Evolutionary conservation across 2,329 filamentous ascomycete species (phyloP).

Genomic region (Ceratocystis alfenasii): DNA sequence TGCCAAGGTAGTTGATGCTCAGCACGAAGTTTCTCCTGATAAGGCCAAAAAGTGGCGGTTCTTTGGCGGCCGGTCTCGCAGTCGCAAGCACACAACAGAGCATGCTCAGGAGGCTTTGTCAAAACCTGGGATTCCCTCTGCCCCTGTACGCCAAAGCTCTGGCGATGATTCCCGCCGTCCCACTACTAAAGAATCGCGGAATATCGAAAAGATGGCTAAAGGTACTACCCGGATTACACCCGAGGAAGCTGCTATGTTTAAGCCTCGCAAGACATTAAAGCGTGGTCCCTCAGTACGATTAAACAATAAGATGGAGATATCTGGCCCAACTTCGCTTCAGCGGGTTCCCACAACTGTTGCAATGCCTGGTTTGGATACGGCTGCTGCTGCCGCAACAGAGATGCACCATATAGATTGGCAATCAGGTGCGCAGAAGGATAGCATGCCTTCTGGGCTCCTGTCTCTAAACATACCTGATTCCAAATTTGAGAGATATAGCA

Average conservation of each 20-base stretch:
- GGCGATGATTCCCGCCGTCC: not conserved
- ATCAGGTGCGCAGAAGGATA: conserved; percentile 21
- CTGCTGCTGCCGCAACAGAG: not conserved
- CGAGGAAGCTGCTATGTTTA: conserved; percentile 21
- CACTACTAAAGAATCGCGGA: not conserved
- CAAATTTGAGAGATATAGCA: conserved; percentile 77
- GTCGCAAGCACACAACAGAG: conserved; percentile 12
- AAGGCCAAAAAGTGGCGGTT: conserved; percentile 23
- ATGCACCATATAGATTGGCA: conserved; percentile 3
- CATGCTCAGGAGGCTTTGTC: not conserved
- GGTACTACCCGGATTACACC: conserved; percentile 7
- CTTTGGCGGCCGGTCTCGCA: conserved; percentile 22
- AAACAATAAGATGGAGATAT: conserved; percentile 8
- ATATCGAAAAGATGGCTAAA: not conserved
- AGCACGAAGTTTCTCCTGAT: conserved; percentile 15
- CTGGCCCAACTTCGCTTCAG: conserved; percentile 12
- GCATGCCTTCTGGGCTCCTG: conserved; percentile 37
- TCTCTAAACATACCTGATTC: conserved; percentile 70
- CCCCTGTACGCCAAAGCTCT: not conserved
- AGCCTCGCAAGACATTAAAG: conserved; percentile 16
- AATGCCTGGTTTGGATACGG: conserved; percentile 11
- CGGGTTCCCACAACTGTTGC: conserved; percentile 2
- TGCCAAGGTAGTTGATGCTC: not conserved
- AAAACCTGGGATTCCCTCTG: not conserved
- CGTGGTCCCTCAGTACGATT: conserved; percentile 6